Conservation (phyloP, 2,329 filamentous ascomycete species). For the Penicillium thymicola region DNA sequence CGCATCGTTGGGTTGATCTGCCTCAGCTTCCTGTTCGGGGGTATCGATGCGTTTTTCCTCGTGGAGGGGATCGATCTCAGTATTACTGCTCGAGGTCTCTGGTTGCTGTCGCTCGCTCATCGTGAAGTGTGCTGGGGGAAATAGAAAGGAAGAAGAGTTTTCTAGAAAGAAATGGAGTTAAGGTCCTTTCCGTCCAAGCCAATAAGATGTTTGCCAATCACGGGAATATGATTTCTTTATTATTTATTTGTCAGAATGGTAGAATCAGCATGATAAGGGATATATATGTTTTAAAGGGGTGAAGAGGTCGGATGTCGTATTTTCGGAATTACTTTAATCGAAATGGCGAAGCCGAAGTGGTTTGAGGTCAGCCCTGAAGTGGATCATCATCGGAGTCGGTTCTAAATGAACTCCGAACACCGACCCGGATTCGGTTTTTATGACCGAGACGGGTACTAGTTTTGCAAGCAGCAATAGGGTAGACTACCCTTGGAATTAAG, state of each 20-base stretch:
- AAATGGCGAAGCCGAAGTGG: not conserved
- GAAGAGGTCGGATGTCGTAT: not conserved
- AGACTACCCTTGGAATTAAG: not conserved
- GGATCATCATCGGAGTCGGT: not conserved
- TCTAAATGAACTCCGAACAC: not conserved
- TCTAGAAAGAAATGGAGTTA: not conserved
- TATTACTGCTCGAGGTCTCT: slow-evolving; percentile 17
- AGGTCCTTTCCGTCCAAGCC: not conserved
- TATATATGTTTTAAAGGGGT: not conserved
- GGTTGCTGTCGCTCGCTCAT: slow-evolving; percentile 1
- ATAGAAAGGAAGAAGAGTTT: not conserved
- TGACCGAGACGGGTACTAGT: not conserved
- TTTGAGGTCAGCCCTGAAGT: not conserved
- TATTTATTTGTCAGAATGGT: not conserved
- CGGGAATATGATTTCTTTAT: not conserved
- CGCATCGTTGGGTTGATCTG: not conserved
- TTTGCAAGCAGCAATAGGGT: not conserved
- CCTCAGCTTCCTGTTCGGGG: slow-evolving; percentile 1
- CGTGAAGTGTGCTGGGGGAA: slow-evolving; percentile 6
- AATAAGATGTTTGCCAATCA: not conserved
- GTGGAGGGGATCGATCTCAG: slow-evolving; percentile 4
- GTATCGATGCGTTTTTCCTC: slow-evolving; percentile 12
- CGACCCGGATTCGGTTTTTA: not conserved
- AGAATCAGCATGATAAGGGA: not conserved
- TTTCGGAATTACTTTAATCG: not conserved